Evolutionary conservation across 1,139 yeast species (phyloP), one percentile per base, ranked within the genome.

Genomic region (Saccharomyces hybrid): DNA sequence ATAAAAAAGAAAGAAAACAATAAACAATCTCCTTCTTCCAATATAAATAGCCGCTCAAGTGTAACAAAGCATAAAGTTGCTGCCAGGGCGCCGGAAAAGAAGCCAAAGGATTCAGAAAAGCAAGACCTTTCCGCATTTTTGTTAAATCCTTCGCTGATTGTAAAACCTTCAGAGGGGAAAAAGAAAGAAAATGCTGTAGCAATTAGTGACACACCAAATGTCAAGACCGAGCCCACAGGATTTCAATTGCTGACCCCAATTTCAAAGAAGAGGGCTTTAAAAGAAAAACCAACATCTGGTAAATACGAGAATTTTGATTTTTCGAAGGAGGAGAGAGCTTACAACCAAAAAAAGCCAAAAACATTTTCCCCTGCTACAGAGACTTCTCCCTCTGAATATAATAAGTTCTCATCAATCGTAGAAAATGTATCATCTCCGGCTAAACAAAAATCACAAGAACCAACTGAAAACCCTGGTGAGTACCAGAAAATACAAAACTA

Each of bases 391-490:
- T 38, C 44, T 16, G 44, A 38, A 16, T 38, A 34, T 34, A 34
- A 34, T 34, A 34, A 34, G 16, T 9, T 38, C 5, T 4, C 24
- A 2, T 16, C 19, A 38, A 16, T 16, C 11, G 24, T 12, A 8
- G 24, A 19, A 38, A 38, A 38, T 38, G 19, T 21, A 16, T 38
- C 44, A 16, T 38, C 44, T 9, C 44, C 24, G 19, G 44, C 24
- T 16, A 38, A 16, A 9, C 24, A 38, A 38, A 38, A 38, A 12
- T 38, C 44, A 11, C 44, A 46, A 12, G 48, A 46, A 46, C 31
- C 14, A 4, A 27, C 14, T 11, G 50, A 38, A 16, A 53, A 58
- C 42, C 61, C 61, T 5, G 61, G 57, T 2, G 16, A 28, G 3
- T 57, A 53, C 53, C 48, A 48, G 32, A 49, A 48, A 11, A 52